phyloP scores from a whole-genome alignment of 345 rosid genomes.

The Carallia brachiata region DNA sequence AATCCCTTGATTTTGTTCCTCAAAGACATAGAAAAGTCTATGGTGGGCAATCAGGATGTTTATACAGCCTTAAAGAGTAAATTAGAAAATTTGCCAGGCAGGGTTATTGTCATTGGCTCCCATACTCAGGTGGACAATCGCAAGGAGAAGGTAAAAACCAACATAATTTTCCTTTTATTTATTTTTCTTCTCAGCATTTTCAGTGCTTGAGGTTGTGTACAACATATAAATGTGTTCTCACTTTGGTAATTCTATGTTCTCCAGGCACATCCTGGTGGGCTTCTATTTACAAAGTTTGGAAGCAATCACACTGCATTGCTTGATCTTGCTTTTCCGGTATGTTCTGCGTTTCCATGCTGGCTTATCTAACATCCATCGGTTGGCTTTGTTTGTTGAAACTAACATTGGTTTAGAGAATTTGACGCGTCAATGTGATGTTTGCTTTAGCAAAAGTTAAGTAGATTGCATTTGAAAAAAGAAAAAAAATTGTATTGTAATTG shows the following conservation, averaged over 20 bases:
- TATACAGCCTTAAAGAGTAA: slow-evolving; percentile 62
- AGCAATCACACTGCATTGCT: slow-evolving; percentile 88
- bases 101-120: slow-evolving; percentile 83
- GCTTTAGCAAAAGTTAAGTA: too few species aligned
- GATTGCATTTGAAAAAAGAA: too few species aligned
- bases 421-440: too few species aligned
- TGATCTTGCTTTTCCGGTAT: slow-evolving; percentile 93
- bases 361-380: not conserved
- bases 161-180: not conserved
- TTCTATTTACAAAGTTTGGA: slow-evolving; percentile 89
- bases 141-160: slow-evolving; percentile 74
- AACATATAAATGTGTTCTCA: not conserved
- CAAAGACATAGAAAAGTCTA: slow-evolving; percentile 89
- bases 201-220: not conserved
- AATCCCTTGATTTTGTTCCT: slow-evolving; percentile 72
- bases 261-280: slow-evolving; percentile 94
- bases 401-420: too few species aligned
- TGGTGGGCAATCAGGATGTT: slow-evolving; percentile 71
- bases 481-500: not conserved
- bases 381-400: not conserved
- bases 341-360: slow-evolving; percentile 5
- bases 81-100: slow-evolving; percentile 74
- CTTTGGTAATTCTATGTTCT: slow-evolving; percentile 10
- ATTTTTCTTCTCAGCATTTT: not conserved
- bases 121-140: slow-evolving; percentile 86